A percentile compares a stretch with the other conserved stretches of the same genome.
Conservation (phyloP, 176 grass and related monocot genomes). For the Carex littledalei region DNA sequence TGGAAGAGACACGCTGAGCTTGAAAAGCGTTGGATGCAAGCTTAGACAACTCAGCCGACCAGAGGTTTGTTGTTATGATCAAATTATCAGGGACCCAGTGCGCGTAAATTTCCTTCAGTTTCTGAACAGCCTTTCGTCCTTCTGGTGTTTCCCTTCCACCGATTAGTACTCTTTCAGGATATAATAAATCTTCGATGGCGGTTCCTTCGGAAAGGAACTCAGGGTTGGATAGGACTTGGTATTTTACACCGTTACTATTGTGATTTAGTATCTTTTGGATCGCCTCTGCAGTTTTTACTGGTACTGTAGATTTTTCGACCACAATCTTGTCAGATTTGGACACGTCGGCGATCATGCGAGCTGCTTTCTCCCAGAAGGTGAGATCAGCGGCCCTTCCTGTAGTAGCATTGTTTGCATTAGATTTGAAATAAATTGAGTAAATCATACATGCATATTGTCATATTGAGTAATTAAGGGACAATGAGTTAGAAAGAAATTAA, state of each 20-base stretch:
- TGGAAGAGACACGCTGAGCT: conserved; percentile 85
- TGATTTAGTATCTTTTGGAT: conserved; percentile 88
- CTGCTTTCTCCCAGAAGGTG: conserved; percentile 84
- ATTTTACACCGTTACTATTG: conserved; percentile 82
- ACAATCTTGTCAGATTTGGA: conserved; percentile 89
- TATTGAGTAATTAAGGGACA: neutral
- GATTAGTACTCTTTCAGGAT: conserved; percentile 75
- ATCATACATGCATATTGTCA: too few species aligned
- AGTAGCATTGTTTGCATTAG: neutral
- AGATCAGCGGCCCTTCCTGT: conserved; percentile 79
- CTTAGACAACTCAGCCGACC: conserved; percentile 89
- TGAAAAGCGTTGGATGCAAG: conserved; percentile 73
- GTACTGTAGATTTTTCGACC: conserved; percentile 93
- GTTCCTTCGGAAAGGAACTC: conserved; percentile 89
- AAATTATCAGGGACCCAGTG: conserved; percentile 76
- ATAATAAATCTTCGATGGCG: conserved; percentile 64
- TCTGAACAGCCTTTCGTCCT: conserved; percentile 53
- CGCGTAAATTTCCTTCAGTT: conserved; percentile 62
- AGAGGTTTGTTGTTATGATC: conserved; percentile 87
- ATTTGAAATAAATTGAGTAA: neutral
- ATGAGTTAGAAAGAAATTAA: neutral
- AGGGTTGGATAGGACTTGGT: conserved; percentile 84
- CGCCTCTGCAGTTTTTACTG: conserved; percentile 85
- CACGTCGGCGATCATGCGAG: conserved; percentile 82
- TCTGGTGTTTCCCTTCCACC: conserved; percentile 70